Evolutionary conservation across 495 filamentous ascomycete genomes (phyloP), one percentile per base, ranked within the genome.

Genomic region (Bacidia rubella): DNA sequence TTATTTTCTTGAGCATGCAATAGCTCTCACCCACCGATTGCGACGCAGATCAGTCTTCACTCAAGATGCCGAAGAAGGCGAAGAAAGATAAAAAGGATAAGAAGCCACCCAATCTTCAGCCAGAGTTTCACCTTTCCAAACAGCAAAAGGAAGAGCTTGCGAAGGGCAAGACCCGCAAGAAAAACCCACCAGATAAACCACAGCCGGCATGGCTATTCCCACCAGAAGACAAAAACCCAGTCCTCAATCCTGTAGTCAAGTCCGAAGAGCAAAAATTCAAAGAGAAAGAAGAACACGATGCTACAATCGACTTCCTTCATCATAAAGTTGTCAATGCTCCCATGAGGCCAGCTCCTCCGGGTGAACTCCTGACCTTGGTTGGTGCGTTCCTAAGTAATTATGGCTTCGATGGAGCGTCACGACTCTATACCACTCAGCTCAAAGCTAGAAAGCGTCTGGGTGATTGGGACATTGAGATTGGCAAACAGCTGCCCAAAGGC

Each of bases 351-450:
- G 56, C 68, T 50, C 75, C 75, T 27, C 74, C 82, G 10, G 56
- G 73, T 19, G 74, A 80, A 60, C 66, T 89, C 15, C 61, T 87
- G 54, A 74, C 78, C 39, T 69, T 85, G n/a, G 73, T 89, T 56
- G 75, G 77, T 26, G 66, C 69, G 12, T 87, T 86, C 66, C 71
- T 89, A 26, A 70, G 74, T 55, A 76, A 82, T 39, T 75, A 82
- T 62, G 77, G 79, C 26, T 86, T 83, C 57, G 60, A 71, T 19
- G 68, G 68, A 39, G 74, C 85, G 24, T 76, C 74, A 52, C 64
- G 70, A 53, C 70, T 78, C 2, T 81, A 87, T 56, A 63, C 65
- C 20, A 76, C 82, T 55, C 79, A 86, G 54, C 67, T 73, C 60
- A 44, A 68, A 64, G 60, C 73, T 68, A 59, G 70, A 65, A 53